Conservation (phyloP, 78 protist species). For the Pigoraptor vietnamica region DNA sequence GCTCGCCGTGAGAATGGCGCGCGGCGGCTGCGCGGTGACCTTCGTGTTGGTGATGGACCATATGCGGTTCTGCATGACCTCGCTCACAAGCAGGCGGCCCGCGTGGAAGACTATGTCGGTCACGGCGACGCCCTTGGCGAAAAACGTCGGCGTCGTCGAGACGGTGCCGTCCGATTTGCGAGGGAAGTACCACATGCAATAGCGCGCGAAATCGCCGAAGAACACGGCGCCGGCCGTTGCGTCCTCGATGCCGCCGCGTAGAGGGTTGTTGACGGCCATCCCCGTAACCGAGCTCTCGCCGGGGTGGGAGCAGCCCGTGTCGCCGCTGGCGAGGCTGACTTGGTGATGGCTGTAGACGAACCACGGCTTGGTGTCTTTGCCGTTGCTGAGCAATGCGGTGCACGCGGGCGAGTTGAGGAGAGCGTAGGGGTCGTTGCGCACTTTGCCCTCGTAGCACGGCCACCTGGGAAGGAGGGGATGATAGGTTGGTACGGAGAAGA, state of each 20-base stretch:
- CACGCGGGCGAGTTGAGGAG: neutral
- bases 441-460: neutral
- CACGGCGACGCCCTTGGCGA: neutral
- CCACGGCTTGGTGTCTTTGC: neutral
- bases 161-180: neutral
- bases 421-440: neutral
- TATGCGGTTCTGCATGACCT: neutral
- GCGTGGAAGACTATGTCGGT: neutral
- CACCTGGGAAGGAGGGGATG: too few relatives aligned
- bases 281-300: neutral
- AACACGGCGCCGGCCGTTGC: neutral
- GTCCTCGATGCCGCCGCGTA: neutral
- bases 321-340: neutral
- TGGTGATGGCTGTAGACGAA: neutral
- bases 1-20: neutral
- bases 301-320: neutral
- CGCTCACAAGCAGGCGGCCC: neutral
- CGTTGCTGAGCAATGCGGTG: neutral
- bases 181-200: neutral
- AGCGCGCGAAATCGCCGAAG: neutral
- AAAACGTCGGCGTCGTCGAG: neutral
- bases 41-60: neutral
- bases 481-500: too few relatives aligned
- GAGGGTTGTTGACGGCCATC: neutral
- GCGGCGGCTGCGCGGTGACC: neutral